Base-by-base conservation (phyloP, 2,329 filamentous ascomycete genomes). In the Colletotrichum plurivorum region DNA sequence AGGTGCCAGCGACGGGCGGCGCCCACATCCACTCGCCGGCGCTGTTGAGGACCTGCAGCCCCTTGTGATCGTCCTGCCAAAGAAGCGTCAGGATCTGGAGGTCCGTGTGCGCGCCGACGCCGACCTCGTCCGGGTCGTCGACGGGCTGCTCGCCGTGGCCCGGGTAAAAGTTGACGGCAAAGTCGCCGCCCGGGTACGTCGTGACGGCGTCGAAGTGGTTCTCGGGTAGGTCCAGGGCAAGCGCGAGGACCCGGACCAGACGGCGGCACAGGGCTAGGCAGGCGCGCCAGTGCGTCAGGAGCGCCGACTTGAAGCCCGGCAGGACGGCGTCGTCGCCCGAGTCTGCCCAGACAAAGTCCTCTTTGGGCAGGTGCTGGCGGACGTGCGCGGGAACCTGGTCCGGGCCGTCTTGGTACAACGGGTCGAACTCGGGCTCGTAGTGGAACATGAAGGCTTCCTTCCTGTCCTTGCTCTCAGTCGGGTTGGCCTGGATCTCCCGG, bases 81-180 rank as follows among this genome's bases (percentile, higher is more conserved):
- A 88, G 77, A 13, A 88, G 77, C 0, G 85, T 88, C 69, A 86
- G 25, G 12, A 70, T 81, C 69, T 85, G 82, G 36, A 86, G 78
- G 71, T 87, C 82, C 0, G 82, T 84, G 71, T 86, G 84, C 1
- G 81, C 81, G 16, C 84, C 84, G 5, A 86, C 76, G 0, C 83
- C 83, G 12, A 84, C 79, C 41, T 80, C 79, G 0, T 69, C 49
- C 9, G 62, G 67, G 25, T 69, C 56, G n/a, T 69, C 49, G 22
- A 69, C 51, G n/a, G 62, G 62, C 12, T 60, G 36, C 18, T 66
- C 62, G 20, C 67, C 67, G 55, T 69, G 67, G 22, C 69, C 72
- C 5, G 74, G 75, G 31, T 75, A 74, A 54, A 71, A 73, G 41
- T 73, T 76, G 27, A 73, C 73, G 25, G 73, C 71, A 36, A 72